Percentiles rank a stretch among this genome's conserved stretches.
phyloP scores from a whole-genome alignment of 1,284 basidiomycete genomes.

The Neonothopanus nambi region DNA sequence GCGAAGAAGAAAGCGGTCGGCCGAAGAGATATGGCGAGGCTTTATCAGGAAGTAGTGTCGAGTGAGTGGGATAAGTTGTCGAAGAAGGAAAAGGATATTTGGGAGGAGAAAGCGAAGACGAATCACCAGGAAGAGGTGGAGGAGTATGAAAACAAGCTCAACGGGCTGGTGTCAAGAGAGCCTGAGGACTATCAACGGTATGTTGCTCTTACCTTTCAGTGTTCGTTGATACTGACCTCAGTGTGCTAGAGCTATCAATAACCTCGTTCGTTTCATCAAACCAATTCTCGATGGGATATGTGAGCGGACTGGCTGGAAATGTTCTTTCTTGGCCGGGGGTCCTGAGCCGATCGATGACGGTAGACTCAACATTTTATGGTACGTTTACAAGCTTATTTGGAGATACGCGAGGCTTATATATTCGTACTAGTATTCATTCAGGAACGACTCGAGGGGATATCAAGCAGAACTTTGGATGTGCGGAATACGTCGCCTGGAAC shows the following conservation, averaged over 20 bases:
- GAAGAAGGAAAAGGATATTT: background rate
- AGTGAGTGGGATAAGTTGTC: background rate
- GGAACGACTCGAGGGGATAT: background rate
- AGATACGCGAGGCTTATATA: too few relatives aligned
- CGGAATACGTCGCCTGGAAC: conserved; percentile 13
- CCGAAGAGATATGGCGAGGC: background rate
- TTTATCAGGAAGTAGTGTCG: background rate
- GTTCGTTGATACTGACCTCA: too few relatives aligned
- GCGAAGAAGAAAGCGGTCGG: background rate
- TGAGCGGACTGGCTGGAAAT: conserved; percentile 17
- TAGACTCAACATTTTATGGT: conserved; percentile 20
- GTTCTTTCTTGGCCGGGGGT: conserved; percentile 14
- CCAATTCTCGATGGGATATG: conserved; percentile 19
- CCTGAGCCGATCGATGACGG: conserved; percentile 20
- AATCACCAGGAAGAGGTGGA: background rate
- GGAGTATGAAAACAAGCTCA: background rate
- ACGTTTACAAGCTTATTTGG: background rate
- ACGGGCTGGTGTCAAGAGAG: background rate
- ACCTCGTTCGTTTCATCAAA: conserved; percentile 12
- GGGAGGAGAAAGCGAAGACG: background rate
- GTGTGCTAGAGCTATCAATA: conserved; percentile 19
- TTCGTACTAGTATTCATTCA: background rate
- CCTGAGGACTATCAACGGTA: background rate
- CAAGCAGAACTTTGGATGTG: conserved; percentile 11
- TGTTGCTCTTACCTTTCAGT: background rate